Base-by-base conservation (phyloP, 225 moss, liverwort and hornwort species). In the Marchantia paleacea region DNA sequence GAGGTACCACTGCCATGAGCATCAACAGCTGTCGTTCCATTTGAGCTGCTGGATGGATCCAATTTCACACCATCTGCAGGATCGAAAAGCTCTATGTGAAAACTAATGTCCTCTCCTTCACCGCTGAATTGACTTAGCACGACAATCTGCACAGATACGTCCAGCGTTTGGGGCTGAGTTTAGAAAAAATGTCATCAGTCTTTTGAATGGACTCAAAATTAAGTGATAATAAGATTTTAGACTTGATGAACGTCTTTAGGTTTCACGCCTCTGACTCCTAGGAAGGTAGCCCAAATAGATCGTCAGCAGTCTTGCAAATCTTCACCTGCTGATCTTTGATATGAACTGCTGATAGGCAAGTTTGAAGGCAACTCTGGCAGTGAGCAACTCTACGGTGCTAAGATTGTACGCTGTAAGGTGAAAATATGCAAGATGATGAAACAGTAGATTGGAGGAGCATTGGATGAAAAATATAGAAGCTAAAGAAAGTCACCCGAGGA, bases 41-140 rank as follows among this genome's bases (percentile, higher is more conserved):
- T 71, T 76, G 81, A 79, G 55, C 81, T 67, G 85, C 78, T 74
- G 71, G 78, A 68, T 78, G 83, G 58, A 26, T 75, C 89, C 52
- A 76, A 72, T 64, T 77, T 82, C 55, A 80, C 47, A 48, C 80
- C 62, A 80, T 90, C 90, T 16, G 89, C 82, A 71, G 90, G 88
- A 76, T 97, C 92, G 57, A 86, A 82, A 82, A 97, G 90, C 73
- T 92, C 93, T 55, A 97, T 89, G 80, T 76, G 82, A 88, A 93
- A 92, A n/a, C 89, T 82, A 25, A 72, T 65, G 30, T 81, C 83
- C 64, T 84, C 91, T 63, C 89, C 91, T 82, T 92, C 90, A 80
- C 86, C 90, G 18, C 77, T 87, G 79, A 93, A 80, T 60, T 92
- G 86, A 80, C 89, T 92, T 61, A 94, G 84, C 66, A 86, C 80